Conservation (phyloP, 2,329 filamentous ascomycete genomes). For the Neocucurbitaria cava region DNA sequence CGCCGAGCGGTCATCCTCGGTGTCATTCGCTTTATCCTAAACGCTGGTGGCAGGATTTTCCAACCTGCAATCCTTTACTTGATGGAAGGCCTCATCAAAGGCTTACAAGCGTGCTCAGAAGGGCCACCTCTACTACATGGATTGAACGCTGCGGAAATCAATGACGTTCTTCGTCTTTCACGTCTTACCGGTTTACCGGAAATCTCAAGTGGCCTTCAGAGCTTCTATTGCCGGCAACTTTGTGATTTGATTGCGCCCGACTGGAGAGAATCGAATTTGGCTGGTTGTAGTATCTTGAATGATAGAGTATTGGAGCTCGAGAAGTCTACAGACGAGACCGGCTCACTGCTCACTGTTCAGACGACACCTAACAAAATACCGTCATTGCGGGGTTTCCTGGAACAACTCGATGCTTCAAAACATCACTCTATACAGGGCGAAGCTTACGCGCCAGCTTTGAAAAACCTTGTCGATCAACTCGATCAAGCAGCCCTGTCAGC, state of each 20-base stretch:
- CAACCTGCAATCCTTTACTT: constrained; percentile 52
- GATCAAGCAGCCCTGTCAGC: constrained; percentile 13
- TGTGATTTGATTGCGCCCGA: constrained; percentile 21
- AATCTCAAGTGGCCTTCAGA: constrained; percentile 50
- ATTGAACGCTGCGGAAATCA: constrained; percentile 27
- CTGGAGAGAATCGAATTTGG: constrained; percentile 5
- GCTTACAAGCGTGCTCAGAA: constrained; percentile 24
- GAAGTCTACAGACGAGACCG: background rate
- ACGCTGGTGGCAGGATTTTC: constrained; percentile 47
- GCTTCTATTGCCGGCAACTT: constrained; percentile 36
- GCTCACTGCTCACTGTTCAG: background rate
- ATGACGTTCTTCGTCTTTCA: constrained; percentile 46
- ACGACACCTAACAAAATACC: background rate
- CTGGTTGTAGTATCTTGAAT: constrained; percentile 26
- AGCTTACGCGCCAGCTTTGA: constrained; percentile 36
- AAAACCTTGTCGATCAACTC: constrained; percentile 28
- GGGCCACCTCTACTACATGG: background rate
- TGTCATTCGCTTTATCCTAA: constrained; percentile 47
- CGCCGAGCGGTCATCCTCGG: constrained; percentile 32
- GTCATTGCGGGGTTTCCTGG: constrained; percentile 32
- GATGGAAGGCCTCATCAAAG: constrained; percentile 51
- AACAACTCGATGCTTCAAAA: constrained; percentile 30
- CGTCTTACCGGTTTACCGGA: constrained; percentile 52
- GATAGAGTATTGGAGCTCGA: constrained; percentile 14
- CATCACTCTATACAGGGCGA: constrained; percentile 41